Evolutionary conservation across 257 asterid genomes (phyloP).

Genomic region (Agastache rugosa): DNA sequence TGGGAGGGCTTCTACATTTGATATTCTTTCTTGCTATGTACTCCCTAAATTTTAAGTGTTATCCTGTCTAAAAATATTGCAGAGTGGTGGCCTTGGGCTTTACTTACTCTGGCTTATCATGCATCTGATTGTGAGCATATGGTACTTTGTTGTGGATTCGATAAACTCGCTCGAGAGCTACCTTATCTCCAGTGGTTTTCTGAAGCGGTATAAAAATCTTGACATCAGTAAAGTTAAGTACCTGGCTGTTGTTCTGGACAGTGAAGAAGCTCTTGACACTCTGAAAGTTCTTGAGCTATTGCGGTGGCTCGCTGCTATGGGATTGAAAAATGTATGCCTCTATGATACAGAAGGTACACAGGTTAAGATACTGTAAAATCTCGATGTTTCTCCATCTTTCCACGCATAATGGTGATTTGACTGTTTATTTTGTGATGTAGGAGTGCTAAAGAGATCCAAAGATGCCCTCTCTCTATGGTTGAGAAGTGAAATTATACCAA

Average conservation of each 20-base stretch:
- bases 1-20: constrained; percentile 6
- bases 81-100: constrained; percentile 63
- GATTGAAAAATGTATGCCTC: constrained; percentile 72
- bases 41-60: constrained; percentile 28
- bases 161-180: constrained; percentile 64
- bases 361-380: constrained; percentile 25
- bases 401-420: constrained; percentile 25
- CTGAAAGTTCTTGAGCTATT: constrained; percentile 69
- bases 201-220: constrained; percentile 57
- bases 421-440: constrained; percentile 46
- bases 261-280: constrained; percentile 80
- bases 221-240: constrained; percentile 71
- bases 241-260: constrained; percentile 89
- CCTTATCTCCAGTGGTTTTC: constrained; percentile 68
- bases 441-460: constrained; percentile 79
- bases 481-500: constrained; percentile 46
- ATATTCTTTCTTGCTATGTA: not conserved
- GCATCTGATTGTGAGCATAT: constrained; percentile 69
- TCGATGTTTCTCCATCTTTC: constrained; percentile 24
- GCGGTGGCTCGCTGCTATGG: constrained; percentile 73
- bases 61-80: constrained; percentile 32
- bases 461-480: constrained; percentile 61
- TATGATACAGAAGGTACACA: constrained; percentile 83
- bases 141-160: constrained; percentile 61
- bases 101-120: constrained; percentile 62